Conservation (phyloP, 768 basidiomycete species). For the Rubroboletus satanas region DNA sequence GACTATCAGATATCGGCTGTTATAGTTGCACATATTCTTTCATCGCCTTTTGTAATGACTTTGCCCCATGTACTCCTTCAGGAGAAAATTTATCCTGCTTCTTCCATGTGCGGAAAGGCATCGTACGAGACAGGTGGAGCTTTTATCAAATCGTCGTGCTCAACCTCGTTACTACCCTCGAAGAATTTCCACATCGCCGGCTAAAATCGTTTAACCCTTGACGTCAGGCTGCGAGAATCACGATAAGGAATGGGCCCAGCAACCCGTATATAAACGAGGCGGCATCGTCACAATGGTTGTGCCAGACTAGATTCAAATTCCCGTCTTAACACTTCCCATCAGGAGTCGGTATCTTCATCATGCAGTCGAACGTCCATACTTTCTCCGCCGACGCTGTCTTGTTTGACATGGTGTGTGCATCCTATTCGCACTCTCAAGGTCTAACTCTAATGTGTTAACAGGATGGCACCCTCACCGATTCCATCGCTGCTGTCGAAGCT, state of each 20-base stretch:
- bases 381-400: conserved; percentile 58
- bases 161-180: conserved; percentile 9
- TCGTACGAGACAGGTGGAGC: conserved; percentile 7
- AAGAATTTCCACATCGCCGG: background rate
- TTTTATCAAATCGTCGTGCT: conserved; percentile 2
- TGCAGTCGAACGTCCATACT: conserved; percentile 26
- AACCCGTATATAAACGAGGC: conserved; percentile 23
- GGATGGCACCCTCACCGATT: conserved; percentile 73
- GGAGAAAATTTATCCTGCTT: background rate
- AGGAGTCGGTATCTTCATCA: background rate
- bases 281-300: background rate
- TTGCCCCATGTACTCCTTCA: background rate
- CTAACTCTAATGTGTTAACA: conserved; percentile 32
- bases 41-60: background rate
- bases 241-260: conserved; percentile 1
- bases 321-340: background rate
- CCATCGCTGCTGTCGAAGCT: conserved; percentile 68
- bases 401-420: conserved; percentile 56
- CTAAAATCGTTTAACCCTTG: conserved; percentile 22
- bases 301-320: conserved; percentile 15
- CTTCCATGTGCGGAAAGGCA: background rate
- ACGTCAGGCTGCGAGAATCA: conserved; percentile 21
- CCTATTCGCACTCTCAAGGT: conserved; percentile 3
- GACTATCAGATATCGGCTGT: background rate
- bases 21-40: conserved; percentile 5